Evolutionary conservation across 345 rosid species (phyloP).

Genomic region (Acer negundo): DNA sequence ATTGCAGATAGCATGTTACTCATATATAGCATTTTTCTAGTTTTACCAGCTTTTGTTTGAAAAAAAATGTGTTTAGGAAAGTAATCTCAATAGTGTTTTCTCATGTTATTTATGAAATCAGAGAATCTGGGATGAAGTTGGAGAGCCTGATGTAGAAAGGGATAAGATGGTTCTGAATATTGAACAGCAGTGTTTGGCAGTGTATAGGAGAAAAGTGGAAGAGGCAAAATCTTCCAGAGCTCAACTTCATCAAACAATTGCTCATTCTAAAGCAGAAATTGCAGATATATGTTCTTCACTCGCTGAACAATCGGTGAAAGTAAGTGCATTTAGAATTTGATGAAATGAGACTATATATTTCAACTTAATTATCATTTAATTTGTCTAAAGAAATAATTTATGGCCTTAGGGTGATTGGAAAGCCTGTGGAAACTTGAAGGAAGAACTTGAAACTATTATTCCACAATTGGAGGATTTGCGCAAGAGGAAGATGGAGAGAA

Average conservation of each 20-base stretch:
- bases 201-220: conserved; percentile 50
- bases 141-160: conserved; percentile 50
- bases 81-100: not conserved
- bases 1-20: not conserved
- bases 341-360: not conserved
- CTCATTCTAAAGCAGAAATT: conserved; percentile 50
- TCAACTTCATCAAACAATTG: conserved; percentile 44
- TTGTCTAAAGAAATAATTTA: not conserved
- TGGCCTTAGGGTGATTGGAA: conserved; percentile 34
- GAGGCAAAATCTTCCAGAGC: conserved; percentile 49
- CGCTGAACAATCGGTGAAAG: conserved; percentile 47
- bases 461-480: conserved; percentile 49
- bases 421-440: conserved; percentile 48
- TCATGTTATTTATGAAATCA: conserved; percentile 6
- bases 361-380: not conserved
- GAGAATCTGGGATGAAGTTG: conserved; percentile 71
- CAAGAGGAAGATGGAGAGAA: conserved; percentile 47
- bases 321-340: conserved; percentile 24
- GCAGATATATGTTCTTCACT: conserved; percentile 47
- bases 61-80: not conserved
- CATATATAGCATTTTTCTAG: not conserved
- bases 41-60: not conserved
- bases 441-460: conserved; percentile 39
- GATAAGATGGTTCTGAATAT: conserved; percentile 52
- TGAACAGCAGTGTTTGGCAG: conserved; percentile 54